Conservation (phyloP, 2,329 filamentous ascomycete genomes). For the Harringtonia aguacate region DNA sequence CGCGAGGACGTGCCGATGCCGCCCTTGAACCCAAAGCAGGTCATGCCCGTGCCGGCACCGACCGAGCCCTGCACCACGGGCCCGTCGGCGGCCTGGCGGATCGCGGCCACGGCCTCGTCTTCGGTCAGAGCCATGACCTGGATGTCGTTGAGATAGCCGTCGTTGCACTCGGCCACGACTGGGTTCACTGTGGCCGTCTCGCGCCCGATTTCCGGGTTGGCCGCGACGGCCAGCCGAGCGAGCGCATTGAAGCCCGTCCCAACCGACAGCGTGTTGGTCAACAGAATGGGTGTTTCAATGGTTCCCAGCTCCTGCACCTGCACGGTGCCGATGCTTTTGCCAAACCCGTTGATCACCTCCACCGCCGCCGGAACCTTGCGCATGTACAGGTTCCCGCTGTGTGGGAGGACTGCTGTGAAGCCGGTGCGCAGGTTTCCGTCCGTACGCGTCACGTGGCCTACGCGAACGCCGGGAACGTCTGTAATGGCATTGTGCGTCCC, state of each 20-base stretch:
- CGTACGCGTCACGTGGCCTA: conserved; percentile 26
- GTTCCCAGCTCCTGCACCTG: conserved; percentile 53
- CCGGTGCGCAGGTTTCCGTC: conserved; percentile 27
- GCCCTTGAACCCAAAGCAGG: conserved; percentile 55
- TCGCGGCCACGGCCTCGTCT: conserved; percentile 41
- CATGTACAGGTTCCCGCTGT: conserved; percentile 34
- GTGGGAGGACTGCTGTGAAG: conserved; percentile 37
- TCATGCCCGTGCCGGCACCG: conserved; percentile 59
- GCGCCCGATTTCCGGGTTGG: neutral
- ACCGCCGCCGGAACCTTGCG: conserved; percentile 37
- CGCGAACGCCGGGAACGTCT: conserved; percentile 36
- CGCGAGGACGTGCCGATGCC: conserved; percentile 54
- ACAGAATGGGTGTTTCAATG: conserved; percentile 45
- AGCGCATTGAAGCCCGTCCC: conserved; percentile 36
- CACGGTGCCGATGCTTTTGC: conserved; percentile 50
- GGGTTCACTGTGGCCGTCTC: conserved; percentile 17
- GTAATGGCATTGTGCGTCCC: conserved; percentile 39
- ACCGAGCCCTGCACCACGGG: conserved; percentile 51
- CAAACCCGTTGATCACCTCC: conserved; percentile 43
- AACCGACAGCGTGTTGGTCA: conserved; percentile 48
- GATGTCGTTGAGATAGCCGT: conserved; percentile 50
- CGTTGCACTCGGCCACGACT: conserved; percentile 31
- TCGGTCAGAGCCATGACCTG: conserved; percentile 42
- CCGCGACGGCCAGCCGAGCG: conserved; percentile 18
- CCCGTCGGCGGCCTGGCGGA: conserved; percentile 38